Evolutionary conservation across 257 asterid species (phyloP).

Genomic region (Salvia rosmarinus): DNA sequence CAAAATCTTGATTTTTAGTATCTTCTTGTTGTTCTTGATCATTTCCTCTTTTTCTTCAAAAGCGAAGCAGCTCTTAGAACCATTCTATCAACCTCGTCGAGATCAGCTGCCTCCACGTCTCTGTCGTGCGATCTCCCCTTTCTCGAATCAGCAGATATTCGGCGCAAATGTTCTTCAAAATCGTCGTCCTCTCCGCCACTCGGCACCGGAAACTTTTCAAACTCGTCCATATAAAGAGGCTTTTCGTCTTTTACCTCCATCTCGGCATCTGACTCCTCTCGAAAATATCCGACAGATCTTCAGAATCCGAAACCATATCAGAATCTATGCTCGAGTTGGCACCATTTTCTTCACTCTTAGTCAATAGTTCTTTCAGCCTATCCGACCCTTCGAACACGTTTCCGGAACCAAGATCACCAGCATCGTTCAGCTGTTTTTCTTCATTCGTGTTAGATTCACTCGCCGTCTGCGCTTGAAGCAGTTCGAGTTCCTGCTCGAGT

Average conservation of each 20-base stretch:
- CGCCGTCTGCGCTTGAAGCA: constrained; percentile 73
- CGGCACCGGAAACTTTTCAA: constrained; percentile 64
- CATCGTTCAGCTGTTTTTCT: constrained; percentile 38
- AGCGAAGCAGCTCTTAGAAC: constrained; percentile 84
- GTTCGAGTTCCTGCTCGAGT: constrained; percentile 72
- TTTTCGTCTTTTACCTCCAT: constrained; percentile 48
- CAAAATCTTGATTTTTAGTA: not conserved
- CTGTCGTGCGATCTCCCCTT: constrained; percentile 48
- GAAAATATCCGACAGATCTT: constrained; percentile 81
- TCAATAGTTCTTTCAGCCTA: constrained; percentile 54
- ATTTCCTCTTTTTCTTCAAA: constrained; percentile 70
- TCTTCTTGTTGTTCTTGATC: constrained; percentile 27
- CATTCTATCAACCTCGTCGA: constrained; percentile 87
- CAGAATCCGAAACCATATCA: constrained; percentile 65
- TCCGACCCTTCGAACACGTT: constrained; percentile 55
- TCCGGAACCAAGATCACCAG: constrained; percentile 38
- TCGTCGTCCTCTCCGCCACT: constrained; percentile 51
- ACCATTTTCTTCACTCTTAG: constrained; percentile 46
- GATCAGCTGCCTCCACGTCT: constrained; percentile 48
- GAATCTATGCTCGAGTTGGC: constrained; percentile 44
- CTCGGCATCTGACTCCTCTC: constrained; percentile 69
- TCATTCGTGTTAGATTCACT: constrained; percentile 31
- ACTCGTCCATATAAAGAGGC: constrained; percentile 69
- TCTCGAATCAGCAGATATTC: constrained; percentile 62
- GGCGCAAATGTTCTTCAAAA: constrained; percentile 73